Conservation (phyloP, 1,284 basidiomycete genomes). For the Sporisorium exsertum region DNA sequence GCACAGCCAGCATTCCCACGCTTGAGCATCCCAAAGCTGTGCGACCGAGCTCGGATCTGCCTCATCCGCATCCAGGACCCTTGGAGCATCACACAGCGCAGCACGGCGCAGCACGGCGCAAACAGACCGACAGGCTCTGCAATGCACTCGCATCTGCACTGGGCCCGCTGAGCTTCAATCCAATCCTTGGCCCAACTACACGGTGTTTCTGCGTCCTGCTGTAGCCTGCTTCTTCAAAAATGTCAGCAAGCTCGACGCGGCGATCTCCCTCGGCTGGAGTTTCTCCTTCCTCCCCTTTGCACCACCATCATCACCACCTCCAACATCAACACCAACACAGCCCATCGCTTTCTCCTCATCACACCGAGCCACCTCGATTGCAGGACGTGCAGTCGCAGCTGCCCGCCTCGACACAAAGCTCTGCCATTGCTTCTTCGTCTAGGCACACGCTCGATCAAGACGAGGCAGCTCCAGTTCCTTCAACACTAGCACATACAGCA, state of each 20-base stretch:
- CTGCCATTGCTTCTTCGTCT: slow-evolving; percentile 26
- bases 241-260: slow-evolving; percentile 8
- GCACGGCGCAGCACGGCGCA: neutral
- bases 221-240: slow-evolving; percentile 7
- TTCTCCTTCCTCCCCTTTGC: neutral
- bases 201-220: slow-evolving; percentile 5
- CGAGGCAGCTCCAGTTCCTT: neutral
- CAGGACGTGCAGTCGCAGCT: neutral
- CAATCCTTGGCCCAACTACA: neutral
- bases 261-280: neutral
- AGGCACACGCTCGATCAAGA: slow-evolving; percentile 22
- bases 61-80: slow-evolving; percentile 14
- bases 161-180: slow-evolving; percentile 25
- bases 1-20: slow-evolving; percentile 16
- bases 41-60: slow-evolving; percentile 12
- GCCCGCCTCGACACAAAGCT: neutral
- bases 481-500: neutral
- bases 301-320: slow-evolving; percentile 7
- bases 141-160: slow-evolving; percentile 22
- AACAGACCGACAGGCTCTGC: neutral
- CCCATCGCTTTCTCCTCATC: slow-evolving; percentile 1
- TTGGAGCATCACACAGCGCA: neutral
- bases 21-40: neutral
- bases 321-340: slow-evolving; percentile 3
- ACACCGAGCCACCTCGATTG: neutral